A percentile compares a stretch with the other conserved stretches of the same genome.
phyloP scores from a whole-genome alignment of 2,329 filamentous ascomycete genomes.

The Exophiala lecanii-corni region DNA sequence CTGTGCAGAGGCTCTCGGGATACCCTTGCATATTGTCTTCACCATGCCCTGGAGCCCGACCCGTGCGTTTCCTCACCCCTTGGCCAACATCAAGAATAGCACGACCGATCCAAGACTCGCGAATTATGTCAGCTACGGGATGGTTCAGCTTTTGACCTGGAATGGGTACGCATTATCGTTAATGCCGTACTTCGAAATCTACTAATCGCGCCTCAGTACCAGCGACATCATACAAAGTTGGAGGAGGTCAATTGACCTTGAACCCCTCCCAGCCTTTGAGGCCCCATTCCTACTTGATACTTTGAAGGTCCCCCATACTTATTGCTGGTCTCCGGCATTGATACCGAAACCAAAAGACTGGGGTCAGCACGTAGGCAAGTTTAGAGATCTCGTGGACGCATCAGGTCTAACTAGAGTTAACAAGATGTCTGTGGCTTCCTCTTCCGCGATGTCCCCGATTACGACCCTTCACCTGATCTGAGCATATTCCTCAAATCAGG shows the following conservation, averaged over 20 bases:
- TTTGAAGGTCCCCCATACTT: constrained; percentile 41
- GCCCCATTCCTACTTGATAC: constrained; percentile 35
- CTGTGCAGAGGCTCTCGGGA: constrained; percentile 46
- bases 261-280: constrained; percentile 34
- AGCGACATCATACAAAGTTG: constrained; percentile 46
- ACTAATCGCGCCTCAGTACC: too few relatives aligned
- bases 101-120: constrained; percentile 30
- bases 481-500: constrained; percentile 43
- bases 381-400: not conserved
- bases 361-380: constrained; percentile 34
- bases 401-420: too few relatives aligned
- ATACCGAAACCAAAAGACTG: constrained; percentile 41
- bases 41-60: constrained; percentile 51
- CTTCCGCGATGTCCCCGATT: constrained; percentile 36
- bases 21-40: constrained; percentile 51
- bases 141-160: constrained; percentile 49
- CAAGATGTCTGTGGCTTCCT: constrained; percentile 45
- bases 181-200: too few relatives aligned
- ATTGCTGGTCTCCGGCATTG: constrained; percentile 43
- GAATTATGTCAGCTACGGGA: constrained; percentile 45
- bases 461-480: constrained; percentile 38
- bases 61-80: constrained; percentile 44
- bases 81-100: constrained; percentile 43
- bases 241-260: constrained; percentile 37
- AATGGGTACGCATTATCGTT: constrained; percentile 34